Base-by-base conservation (phyloP, 139 green algal species). In the Ostreobium quekettii region DNA sequence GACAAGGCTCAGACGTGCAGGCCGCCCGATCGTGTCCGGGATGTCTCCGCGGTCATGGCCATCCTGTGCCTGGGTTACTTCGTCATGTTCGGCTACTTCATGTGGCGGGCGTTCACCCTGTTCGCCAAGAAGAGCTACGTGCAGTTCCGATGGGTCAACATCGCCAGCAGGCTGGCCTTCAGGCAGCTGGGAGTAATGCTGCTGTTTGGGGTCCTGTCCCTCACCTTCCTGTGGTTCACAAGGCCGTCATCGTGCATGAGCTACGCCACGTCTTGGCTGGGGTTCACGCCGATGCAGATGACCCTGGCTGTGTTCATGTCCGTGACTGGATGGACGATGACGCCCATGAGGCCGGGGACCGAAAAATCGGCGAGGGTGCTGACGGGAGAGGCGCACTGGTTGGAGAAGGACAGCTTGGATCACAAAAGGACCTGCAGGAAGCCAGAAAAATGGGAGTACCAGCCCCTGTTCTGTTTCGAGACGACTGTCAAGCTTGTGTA, bases 381-480 rank as follows among this genome's bases (percentile, higher is more conserved):
- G 42, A 11, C 15, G 19, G 42, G 19, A 53, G 42, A 53, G 42
- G 42, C 11, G 42, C 15, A 26, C 42, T 11, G 19, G 19, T 53
- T 53, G 15, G 42, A 19, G 42, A 19, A 53, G 11, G 42, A 53
- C 19, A 26, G 42, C n/a, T 53, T 11, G 42, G 42, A 53, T 53
- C 42, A n/a, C n/a, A n/a, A n/a, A n/a, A n/a, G n/a, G n/a, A n/a
- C n/a, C n/a, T n/a, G n/a, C n/a, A n/a, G n/a, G n/a, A n/a, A n/a
- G n/a, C n/a, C n/a, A n/a, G n/a, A n/a, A n/a, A 19, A 53, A 19
- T 11, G 42, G 42, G 42, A 19, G 15, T 33, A 61, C 24, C 59
- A 75, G 56, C 76, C 72, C 35, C 48, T 73, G 66, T 81, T 79
- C 67, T 78, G 72, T 33, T 71, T 81, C 47, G 76, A 81, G 66